Conservation (phyloP, 345 rosid species). For the Cardamine resedifolia region DNA sequence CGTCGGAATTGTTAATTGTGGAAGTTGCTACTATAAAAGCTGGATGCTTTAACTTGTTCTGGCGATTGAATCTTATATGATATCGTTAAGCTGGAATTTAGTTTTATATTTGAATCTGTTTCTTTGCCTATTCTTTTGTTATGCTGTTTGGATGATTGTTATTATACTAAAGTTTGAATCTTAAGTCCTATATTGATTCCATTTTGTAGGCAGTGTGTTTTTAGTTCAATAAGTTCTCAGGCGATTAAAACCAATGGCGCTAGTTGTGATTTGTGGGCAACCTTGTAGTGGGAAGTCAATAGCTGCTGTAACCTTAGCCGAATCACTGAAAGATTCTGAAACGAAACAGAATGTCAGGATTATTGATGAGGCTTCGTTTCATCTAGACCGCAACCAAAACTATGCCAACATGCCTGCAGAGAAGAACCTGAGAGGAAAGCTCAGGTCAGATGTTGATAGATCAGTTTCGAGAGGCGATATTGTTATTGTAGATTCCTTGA, state of each 20-base stretch:
- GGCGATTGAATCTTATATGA: conserved; percentile 1
- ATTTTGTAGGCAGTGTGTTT: conserved; percentile 30
- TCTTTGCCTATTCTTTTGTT: background rate
- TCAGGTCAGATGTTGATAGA: conserved; percentile 97
- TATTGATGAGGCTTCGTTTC: conserved; percentile 74
- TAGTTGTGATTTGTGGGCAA: conserved; percentile 93
- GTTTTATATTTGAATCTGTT: background rate
- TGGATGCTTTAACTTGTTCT: conserved; percentile 17
- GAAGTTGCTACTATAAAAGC: background rate
- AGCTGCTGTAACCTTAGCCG: conserved; percentile 62
- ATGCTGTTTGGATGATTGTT: conserved; percentile 2
- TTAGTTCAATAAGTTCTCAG: background rate
- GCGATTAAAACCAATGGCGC: conserved; percentile 52
- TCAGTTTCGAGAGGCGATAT: conserved; percentile 82
- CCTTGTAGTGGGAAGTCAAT: conserved; percentile 92
- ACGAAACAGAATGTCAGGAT: conserved; percentile 58
- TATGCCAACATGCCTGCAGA: conserved; percentile 88
- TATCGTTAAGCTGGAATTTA: background rate
- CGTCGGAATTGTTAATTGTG: background rate
- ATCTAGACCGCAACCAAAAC: conserved; percentile 86
- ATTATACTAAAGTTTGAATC: background rate
- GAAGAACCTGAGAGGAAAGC: conserved; percentile 90
- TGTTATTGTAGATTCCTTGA: conserved; percentile 87
- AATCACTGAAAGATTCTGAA: conserved; percentile 68
- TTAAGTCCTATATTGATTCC: background rate